Evolutionary conservation across 257 asterid genomes (phyloP).

Genomic region (Primulina huaijiensis): DNA sequence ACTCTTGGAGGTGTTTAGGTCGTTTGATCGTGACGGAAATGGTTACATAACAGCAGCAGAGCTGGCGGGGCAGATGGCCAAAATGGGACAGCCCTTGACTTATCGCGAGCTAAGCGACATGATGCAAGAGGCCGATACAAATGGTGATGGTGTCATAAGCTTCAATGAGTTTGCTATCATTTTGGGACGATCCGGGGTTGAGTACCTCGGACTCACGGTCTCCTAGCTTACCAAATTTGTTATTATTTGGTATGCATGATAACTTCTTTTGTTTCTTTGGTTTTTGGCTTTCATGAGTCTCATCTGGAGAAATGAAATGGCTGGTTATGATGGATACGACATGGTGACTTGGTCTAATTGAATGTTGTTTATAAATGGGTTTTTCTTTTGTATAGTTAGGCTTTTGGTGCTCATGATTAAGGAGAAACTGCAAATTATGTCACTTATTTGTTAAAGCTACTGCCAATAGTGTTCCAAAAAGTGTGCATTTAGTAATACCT

Average conservation of each 20-base stretch:
- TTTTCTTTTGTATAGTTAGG: neutral
- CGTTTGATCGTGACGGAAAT: constrained; percentile 55
- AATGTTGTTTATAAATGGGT: neutral
- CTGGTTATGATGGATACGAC: constrained; percentile 17
- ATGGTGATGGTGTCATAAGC: constrained; percentile 64
- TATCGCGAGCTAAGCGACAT: constrained; percentile 39
- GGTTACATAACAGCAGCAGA: constrained; percentile 55
- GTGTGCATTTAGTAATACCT: neutral
- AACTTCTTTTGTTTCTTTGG: constrained; percentile 2
- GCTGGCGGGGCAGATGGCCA: constrained; percentile 53
- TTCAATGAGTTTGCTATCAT: constrained; percentile 51
- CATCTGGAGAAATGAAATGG: constrained; percentile 9
- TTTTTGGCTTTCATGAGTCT: constrained; percentile 10
- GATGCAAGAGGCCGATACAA: constrained; percentile 53
- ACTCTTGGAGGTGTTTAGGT: constrained; percentile 44
- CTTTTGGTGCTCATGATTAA: constrained; percentile 6
- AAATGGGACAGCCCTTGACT: constrained; percentile 52
- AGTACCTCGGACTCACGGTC: constrained; percentile 42
- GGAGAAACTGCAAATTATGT: neutral
- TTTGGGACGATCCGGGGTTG: constrained; percentile 46
- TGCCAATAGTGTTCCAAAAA: neutral
- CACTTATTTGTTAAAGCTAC: neutral
- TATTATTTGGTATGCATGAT: neutral
- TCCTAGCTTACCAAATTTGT: constrained; percentile 14
- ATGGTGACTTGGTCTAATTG: constrained; percentile 23